Evolutionary conservation across 495 filamentous ascomycete genomes (phyloP), one percentile per base, ranked within the genome.

Genomic region (Aspergillus diversus): DNA sequence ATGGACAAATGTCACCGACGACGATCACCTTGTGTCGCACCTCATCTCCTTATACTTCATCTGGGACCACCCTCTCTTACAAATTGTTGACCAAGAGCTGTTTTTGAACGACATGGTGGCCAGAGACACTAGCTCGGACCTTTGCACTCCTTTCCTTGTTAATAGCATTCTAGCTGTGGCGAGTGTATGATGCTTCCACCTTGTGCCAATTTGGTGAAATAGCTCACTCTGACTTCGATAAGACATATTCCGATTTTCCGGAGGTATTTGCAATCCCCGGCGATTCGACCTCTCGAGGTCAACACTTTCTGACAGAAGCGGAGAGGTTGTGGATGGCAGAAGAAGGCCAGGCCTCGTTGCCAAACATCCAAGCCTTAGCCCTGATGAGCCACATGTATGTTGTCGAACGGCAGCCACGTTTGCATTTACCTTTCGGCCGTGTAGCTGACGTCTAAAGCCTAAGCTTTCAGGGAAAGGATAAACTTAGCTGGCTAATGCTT

Each of bases 171-270:
- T 80, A 54, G 66, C 77, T 50, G 61, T 78, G 59, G 77, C 73
- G 60, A 74, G 75, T 63, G 77, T 80, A 76, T 65, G 72, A 37
- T 15, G 46, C 34, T 32, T 60, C 55, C 33, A 54, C 43, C 3
- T 43, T 5, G 1, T 54, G 7, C 17, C 48, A 15, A 37, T 33
- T 50, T 31, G 33, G n/a, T 37, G 21, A 27, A 27, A 27, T 11
- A 31, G 11, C 12, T n/a, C 12, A 47, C 55, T 32, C 61, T 69
- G 34, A 69, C 48, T 1, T 9, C 64, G 3, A 31, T 33, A 50
- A 78, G 76, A 63, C 62, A 13, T 71, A 77, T 57, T 83, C 86
- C 5, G 77, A 86, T 59, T 80, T 84, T 53, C 71, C 81, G 1
- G 83, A 84, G 7, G 70, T 89, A 5, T 65, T 74, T 21, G 70